These are phyloP conservation scores for Alternaria metachromatica DNA, from an alignment of 2,329 filamentous ascomycete species.

Conservation along the genomic window DNA sequence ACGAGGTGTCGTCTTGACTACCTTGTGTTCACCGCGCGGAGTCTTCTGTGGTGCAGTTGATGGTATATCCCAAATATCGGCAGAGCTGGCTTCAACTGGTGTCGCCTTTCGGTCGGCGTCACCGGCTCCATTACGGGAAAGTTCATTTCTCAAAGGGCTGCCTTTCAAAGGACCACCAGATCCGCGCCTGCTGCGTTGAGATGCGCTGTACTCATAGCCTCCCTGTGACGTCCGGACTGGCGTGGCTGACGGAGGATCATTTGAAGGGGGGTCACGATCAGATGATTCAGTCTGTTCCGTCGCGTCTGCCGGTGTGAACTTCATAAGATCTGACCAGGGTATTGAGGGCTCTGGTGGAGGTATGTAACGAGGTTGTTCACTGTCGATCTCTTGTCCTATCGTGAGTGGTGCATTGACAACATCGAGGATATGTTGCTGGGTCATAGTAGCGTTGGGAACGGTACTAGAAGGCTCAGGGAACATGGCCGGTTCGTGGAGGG, in stretches of 20 bases:
- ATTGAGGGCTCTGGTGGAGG: slow-evolving; percentile 39
- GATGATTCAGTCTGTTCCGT: slow-evolving; percentile 18
- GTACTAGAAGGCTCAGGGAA: slow-evolving; percentile 54
- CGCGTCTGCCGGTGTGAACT: slow-evolving; percentile 23
- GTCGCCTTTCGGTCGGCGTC: background rate
- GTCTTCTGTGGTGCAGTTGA: background rate
- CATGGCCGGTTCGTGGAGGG: slow-evolving; percentile 50
- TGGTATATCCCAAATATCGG: background rate
- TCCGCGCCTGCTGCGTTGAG: slow-evolving; percentile 9
- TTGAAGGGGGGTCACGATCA: slow-evolving; percentile 2
- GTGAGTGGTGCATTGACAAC: slow-evolving; percentile 37
- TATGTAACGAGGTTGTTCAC: slow-evolving; percentile 18
- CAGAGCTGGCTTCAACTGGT: background rate
- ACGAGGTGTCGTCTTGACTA: background rate
- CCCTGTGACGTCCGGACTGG: background rate
- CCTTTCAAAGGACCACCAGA: slow-evolving; percentile 9
- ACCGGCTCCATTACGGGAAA: background rate
- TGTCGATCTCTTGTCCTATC: slow-evolving; percentile 28
- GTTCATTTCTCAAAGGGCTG: slow-evolving; percentile 12
- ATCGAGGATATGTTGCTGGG: slow-evolving; percentile 50
- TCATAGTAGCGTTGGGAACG: slow-evolving; percentile 50
- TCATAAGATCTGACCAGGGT: slow-evolving; percentile 47
- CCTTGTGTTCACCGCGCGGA: background rate
- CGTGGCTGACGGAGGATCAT: background rate
- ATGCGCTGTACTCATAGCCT: background rate